Percentiles rank a stretch among this genome's conserved stretches.
These are phyloP conservation scores for Erodium maritimum DNA, from an alignment of 345 rosid species.

Conservation along the genomic window DNA sequence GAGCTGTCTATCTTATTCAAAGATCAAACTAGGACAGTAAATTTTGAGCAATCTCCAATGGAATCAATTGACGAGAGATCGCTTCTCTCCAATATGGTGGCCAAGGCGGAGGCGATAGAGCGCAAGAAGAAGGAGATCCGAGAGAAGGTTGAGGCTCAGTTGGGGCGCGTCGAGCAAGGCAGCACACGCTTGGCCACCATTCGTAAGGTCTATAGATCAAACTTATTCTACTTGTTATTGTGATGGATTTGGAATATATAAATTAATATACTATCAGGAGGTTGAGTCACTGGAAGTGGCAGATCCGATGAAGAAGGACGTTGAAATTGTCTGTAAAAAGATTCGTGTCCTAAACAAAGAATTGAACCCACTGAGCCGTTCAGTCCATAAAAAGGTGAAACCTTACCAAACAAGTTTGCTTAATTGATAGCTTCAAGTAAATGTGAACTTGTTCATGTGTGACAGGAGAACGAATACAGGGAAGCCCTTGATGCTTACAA, in stretches of 20 bases:
- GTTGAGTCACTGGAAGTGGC: slow-evolving; percentile 80
- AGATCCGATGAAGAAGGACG: slow-evolving; percentile 98
- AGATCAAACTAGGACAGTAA: too few species aligned
- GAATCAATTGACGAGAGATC: too few species aligned
- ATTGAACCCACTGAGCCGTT: slow-evolving; percentile 28
- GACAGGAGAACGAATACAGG: slow-evolving; percentile 35
- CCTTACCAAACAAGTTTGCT: neutral
- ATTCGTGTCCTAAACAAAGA: slow-evolving; percentile 88
- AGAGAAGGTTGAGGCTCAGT: slow-evolving; percentile 69
- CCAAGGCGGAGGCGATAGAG: slow-evolving; percentile 96
- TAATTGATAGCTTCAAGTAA: neutral
- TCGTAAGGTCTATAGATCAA: slow-evolving; percentile 46
- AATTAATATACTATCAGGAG: slow-evolving; percentile 34
- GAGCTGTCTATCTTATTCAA: too few species aligned
- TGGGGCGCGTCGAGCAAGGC: slow-evolving; percentile 55
- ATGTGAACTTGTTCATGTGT: neutral
- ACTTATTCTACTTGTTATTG: too few species aligned
- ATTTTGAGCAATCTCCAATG: too few species aligned
- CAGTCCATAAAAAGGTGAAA: slow-evolving; percentile 36
- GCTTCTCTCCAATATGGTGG: slow-evolving; percentile 73
- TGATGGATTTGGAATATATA: neutral
- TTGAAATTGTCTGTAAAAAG: slow-evolving; percentile 67
- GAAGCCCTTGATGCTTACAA: slow-evolving; percentile 32
- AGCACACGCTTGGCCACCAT: slow-evolving; percentile 36
- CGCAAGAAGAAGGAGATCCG: slow-evolving; percentile 72